Evolutionary conservation across 2,329 filamentous ascomycete genomes (phyloP), one percentile per base, ranked within the genome.

Genomic region (Penicillium rolfsii): DNA sequence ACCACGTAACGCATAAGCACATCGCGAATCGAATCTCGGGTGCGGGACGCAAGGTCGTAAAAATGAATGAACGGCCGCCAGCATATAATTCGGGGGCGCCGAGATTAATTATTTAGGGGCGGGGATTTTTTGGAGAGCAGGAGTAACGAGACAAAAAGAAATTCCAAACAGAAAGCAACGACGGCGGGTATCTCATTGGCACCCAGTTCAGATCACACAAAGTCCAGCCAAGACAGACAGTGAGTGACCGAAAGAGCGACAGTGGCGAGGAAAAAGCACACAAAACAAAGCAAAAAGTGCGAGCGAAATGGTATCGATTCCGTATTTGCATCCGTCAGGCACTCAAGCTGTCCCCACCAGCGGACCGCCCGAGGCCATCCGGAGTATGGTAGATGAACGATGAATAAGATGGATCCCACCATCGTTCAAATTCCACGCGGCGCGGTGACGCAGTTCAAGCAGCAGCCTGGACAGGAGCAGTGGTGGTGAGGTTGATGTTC

Each of bases 391-490:
- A 67, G 67, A 62, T 64, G 57, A 66, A 64, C 65, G 69, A 70
- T 64, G 72, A 57, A 64, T 61, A 69, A 67, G 74, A 64, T 65
- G 72, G 59, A 62, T 76, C 76, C 77, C 76, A 79, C 76, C 75
- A 79, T 65, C 76, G 74, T 69, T 79, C 76, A 68, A 72, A 77
- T 70, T 78, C 75, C 61, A 76, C 66, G 56, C 73, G 73, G 64
- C 70, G 70, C 62, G 70, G 63, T 58, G 64, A 65, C 63, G 64
- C 65, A 67, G 64, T 77, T 79, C 74, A 79, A 70, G 77, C 77
- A 59, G 77, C 76, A 70, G 77, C 76, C 73, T 78, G 75, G 59
- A 79, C 77, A 30, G 77, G 73, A 30, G 75, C 71, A 40, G 74
- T 64, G 49, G 70, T 67, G 49, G 74, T 52, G 33, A 76, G 74